Evolutionary conservation across 495 filamentous ascomycete genomes (phyloP).

Genomic region (Hypoxylon lienhwacheense): DNA sequence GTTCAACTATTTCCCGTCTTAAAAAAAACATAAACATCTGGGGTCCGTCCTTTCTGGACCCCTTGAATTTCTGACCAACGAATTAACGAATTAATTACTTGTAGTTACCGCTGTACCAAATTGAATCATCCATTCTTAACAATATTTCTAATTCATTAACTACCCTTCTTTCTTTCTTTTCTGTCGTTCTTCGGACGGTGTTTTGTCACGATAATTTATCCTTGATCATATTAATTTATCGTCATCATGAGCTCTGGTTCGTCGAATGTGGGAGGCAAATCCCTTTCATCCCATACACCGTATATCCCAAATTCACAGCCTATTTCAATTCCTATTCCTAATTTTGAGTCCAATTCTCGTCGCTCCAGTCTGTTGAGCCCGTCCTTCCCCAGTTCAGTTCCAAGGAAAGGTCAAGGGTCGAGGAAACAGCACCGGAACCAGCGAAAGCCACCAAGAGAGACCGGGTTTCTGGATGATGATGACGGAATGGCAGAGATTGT

Average conservation of each 20-base stretch:
- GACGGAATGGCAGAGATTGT: slow-evolving; percentile 80
- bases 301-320: slow-evolving; percentile 34
- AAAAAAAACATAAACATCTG: too few species aligned
- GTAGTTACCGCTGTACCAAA: neutral
- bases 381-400: slow-evolving; percentile 51
- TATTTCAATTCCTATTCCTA: slow-evolving; percentile 36
- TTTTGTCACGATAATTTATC: slow-evolving; percentile 6
- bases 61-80: slow-evolving; percentile 15
- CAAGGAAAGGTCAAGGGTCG: slow-evolving; percentile 72
- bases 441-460: slow-evolving; percentile 45
- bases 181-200: slow-evolving; percentile 16
- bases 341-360: slow-evolving; percentile 58
- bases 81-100: neutral
- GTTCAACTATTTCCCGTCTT: too few species aligned
- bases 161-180: neutral
- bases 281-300: slow-evolving; percentile 41
- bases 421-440: slow-evolving; percentile 72
- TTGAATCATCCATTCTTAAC: too few species aligned
- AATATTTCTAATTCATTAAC: too few species aligned
- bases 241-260: slow-evolving; percentile 51
- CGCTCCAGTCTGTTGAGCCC: slow-evolving; percentile 64
- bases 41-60: slow-evolving; percentile 31
- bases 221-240: too few species aligned
- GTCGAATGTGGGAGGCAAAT: slow-evolving; percentile 47
- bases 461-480: slow-evolving; percentile 56